phyloP scores from a whole-genome alignment of 495 filamentous ascomycete genomes.

The Neurospora sp. region DNA sequence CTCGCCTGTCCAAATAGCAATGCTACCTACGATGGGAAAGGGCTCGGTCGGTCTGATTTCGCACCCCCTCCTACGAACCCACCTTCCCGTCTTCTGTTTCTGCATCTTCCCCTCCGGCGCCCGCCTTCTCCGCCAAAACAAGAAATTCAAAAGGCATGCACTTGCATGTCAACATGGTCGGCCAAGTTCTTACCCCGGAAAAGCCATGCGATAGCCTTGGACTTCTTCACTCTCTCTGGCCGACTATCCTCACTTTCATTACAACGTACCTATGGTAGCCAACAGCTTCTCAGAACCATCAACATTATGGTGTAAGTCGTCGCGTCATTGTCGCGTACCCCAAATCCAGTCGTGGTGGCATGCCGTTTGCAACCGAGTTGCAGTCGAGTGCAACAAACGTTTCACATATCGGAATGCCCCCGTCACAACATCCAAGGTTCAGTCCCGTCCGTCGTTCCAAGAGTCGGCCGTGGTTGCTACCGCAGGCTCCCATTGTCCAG shows the following conservation, averaged over 20 bases:
- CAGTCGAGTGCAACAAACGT: slow-evolving; percentile 6
- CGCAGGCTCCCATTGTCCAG: not conserved
- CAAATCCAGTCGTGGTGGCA: slow-evolving; percentile 6
- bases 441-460: not conserved
- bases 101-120: not conserved
- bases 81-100: not conserved
- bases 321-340: slow-evolving; percentile 25
- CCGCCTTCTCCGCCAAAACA: not conserved
- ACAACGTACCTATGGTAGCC: not conserved
- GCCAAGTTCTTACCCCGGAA: not conserved
- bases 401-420: slow-evolving; percentile 3
- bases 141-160: not conserved
- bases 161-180: not conserved
- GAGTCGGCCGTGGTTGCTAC: not conserved
- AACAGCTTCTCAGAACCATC: not conserved
- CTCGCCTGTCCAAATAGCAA: slow-evolving; percentile 34
- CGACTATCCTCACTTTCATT: not conserved
- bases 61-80: not conserved
- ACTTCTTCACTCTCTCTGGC: not conserved
- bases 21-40: slow-evolving; percentile 13
- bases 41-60: not conserved
- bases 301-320: not conserved
- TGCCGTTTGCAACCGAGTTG: slow-evolving; percentile 6
- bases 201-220: not conserved
- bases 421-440: not conserved